Base-by-base conservation (phyloP, 352 stramenopile genomes). In the Phytopythium vexans region DNA sequence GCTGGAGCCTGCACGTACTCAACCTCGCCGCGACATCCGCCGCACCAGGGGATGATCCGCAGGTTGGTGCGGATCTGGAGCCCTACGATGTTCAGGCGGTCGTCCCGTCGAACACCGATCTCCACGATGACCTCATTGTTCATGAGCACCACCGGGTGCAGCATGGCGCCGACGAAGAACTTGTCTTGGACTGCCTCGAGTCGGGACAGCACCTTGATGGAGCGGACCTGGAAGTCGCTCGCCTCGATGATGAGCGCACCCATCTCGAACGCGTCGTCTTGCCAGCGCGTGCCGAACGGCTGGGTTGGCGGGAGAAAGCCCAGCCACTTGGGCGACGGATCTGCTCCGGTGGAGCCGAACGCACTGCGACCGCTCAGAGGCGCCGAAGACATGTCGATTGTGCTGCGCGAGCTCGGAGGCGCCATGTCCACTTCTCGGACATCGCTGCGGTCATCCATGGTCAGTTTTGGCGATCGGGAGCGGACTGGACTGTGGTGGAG, bases 241-340 rank as follows among this genome's bases (percentile, higher is more conserved):
- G 36, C 47, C n/a, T 4, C 6, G 15, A 53, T 34, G 8, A 44
- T 36, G 36, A 53, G 33, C 35, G 34, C 36, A 21, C 35, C 47
- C 6, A 53, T 36, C n/a, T 36, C 47, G 35, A 43, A 53, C 35
- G 43, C 47, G 9, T 53, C 47, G 35, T 53, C 47, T 16, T 53
- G 47, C 47, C 47, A 53, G 12, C 34, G 10, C 47, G 36, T 10
- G 8, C 47, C 47, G 35, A 53, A 53, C 10, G 47, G 0, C 15
- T 16, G 33, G 4, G 36, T 11, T 34, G 34, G 34, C 8, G 47
- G 47, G 4, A 53, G 37, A 11, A 53, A 10, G 2, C 47, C 47
- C 32, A 53, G 4, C 47, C 33, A 43, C 47, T 32, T 53, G 36
- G 15, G 21, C 2, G 39, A 43, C n/a, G 39, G 6, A 12, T 27